A percentile compares a stretch with the other conserved stretches of the same genome.
phyloP scores from a whole-genome alignment of 1,139 yeast species.

The Blastobotrys malaysiensis region DNA sequence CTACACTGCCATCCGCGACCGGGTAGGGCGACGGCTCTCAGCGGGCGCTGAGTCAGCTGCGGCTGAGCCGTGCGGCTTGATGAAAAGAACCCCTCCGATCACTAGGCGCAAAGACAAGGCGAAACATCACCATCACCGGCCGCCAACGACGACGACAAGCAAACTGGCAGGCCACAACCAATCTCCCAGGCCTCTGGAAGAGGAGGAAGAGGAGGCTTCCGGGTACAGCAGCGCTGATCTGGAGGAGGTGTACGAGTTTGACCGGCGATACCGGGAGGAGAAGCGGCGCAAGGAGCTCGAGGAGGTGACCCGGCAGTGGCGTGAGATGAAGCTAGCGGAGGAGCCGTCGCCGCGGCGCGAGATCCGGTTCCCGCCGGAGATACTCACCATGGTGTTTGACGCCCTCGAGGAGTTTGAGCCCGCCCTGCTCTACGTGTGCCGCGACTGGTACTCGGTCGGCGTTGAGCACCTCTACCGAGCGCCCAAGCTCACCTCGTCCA shows the following conservation, averaged over 20 bases:
- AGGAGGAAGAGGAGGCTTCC: conserved; percentile 4
- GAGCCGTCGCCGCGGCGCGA: conserved; percentile 8
- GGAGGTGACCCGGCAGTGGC: conserved; percentile 11
- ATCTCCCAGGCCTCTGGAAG: conserved; percentile 6
- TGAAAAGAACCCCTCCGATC: neutral
- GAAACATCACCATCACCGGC: neutral
- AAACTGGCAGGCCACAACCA: conserved; percentile 5
- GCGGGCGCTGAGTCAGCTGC: neutral
- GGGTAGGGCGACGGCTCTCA: neutral
- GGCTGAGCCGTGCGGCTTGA: neutral
- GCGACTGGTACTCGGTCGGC: conserved; percentile 52
- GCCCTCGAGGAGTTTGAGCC: conserved; percentile 33
- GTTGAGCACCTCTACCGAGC: conserved; percentile 57
- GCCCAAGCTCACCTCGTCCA: conserved; percentile 61
- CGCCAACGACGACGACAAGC: conserved; percentile 1
- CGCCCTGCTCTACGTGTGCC: conserved; percentile 54
- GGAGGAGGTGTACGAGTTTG: conserved; percentile 12
- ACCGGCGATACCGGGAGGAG: conserved; percentile 8
- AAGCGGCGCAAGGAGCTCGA: conserved; percentile 8
- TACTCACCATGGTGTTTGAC: conserved; percentile 47
- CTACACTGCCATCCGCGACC: neutral
- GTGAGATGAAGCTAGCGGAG: conserved; percentile 5
- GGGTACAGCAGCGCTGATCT: conserved; percentile 8
- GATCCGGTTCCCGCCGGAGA: conserved; percentile 52
- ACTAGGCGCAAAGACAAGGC: neutral